A percentile compares a stretch with the other conserved stretches of the same genome.
Evolutionary conservation across 108 stramenopile genomes (phyloP).

Genomic region (Nitzschia putrida): DNA sequence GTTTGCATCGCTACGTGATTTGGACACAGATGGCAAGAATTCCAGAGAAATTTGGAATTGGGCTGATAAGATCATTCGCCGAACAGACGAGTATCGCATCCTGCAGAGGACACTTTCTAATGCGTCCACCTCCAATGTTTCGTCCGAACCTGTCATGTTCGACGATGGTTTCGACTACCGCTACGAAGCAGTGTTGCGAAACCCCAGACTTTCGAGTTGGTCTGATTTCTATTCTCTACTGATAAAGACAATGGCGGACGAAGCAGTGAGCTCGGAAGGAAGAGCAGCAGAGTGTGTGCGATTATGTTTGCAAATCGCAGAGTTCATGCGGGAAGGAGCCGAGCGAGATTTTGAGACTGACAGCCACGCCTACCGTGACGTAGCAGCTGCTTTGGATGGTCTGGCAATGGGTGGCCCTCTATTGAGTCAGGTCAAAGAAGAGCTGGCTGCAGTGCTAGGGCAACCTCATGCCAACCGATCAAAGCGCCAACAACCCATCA

Average conservation of each 20-base stretch:
- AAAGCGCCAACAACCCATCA: neutral
- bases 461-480: neutral
- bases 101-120: neutral
- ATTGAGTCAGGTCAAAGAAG: neutral
- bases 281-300: neutral
- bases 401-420: neutral
- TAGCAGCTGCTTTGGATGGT: neutral
- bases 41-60: neutral
- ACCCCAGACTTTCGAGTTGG: neutral
- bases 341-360: neutral
- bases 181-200: neutral
- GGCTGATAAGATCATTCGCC: constrained; percentile 5
- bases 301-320: neutral
- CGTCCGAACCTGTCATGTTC: neutral
- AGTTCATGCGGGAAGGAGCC: neutral
- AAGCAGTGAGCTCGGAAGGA: neutral
- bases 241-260: neutral
- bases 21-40: neutral
- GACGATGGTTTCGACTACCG: constrained; percentile 3
- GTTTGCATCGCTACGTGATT: constrained; percentile 10
- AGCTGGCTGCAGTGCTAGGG: neutral
- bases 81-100: constrained; percentile 11
- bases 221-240: neutral
- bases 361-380: neutral
- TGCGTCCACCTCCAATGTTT: no score